phyloP scores from a whole-genome alignment of 106 monocot species.

The Dioscorea alata region DNA sequence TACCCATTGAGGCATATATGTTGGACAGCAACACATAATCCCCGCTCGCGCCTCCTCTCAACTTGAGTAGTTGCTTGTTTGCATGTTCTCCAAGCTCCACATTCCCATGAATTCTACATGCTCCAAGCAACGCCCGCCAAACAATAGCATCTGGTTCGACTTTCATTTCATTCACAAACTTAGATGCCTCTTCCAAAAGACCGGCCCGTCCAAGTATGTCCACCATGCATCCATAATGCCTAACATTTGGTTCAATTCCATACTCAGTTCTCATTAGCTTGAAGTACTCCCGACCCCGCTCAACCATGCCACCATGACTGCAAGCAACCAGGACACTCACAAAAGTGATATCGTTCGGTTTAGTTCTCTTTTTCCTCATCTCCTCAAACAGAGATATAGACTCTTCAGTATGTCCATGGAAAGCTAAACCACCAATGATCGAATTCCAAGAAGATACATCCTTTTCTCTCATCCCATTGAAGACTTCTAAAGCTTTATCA shows the following conservation, averaged over 20 bases:
- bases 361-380: conserved; percentile 31
- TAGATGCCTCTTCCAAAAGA: conserved; percentile 45
- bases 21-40: conserved; percentile 69
- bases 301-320: conserved; percentile 62
- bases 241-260: conserved; percentile 44
- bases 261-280: conserved; percentile 48
- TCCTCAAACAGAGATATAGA: conserved; percentile 31
- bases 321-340: conserved; percentile 52
- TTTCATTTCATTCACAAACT: conserved; percentile 35
- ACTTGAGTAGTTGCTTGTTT: conserved; percentile 34
- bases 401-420: conserved; percentile 42
- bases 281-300: conserved; percentile 42
- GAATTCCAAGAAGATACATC: conserved; percentile 71
- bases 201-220: conserved; percentile 76
- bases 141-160: conserved; percentile 39
- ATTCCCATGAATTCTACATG: conserved; percentile 60
- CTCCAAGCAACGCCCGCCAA: conserved; percentile 70
- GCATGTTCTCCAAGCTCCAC: conserved; percentile 41
- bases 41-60: conserved; percentile 43
- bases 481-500: conserved; percentile 41
- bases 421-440: conserved; percentile 52
- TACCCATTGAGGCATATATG: conserved; percentile 56
- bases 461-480: conserved; percentile 46
- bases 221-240: conserved; percentile 81
- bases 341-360: conserved; percentile 71